These are phyloP conservation scores for Auriscalpium microsporum DNA, from an alignment of 768 basidiomycete species.

Conservation along the genomic window DNA sequence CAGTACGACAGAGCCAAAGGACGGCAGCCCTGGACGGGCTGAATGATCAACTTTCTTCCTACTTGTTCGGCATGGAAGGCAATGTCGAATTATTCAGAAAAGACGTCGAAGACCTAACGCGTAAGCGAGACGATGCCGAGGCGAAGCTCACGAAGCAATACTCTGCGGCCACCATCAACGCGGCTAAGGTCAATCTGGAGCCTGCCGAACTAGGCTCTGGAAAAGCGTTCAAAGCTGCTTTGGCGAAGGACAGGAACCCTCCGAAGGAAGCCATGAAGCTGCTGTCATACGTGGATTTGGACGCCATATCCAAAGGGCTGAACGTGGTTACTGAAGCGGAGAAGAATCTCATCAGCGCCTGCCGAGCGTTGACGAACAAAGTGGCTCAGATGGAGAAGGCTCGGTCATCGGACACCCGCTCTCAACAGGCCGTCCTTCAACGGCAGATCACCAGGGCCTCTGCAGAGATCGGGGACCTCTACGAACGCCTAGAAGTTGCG, in stretches of 20 bases:
- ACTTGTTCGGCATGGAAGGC: background rate
- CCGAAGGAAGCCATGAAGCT: background rate
- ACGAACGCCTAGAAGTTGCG: background rate
- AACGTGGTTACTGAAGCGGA: background rate
- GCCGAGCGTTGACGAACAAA: background rate
- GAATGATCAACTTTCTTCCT: background rate
- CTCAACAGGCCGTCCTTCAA: background rate
- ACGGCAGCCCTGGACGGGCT: background rate
- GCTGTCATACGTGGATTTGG: background rate
- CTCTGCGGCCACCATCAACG: background rate
- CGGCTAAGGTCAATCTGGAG: background rate
- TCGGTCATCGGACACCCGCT: background rate
- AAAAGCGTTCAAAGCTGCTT: background rate
- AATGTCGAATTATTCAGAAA: background rate
- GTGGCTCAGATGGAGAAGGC: background rate
- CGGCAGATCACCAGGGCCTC: background rate
- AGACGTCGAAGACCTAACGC: background rate
- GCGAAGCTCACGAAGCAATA: background rate
- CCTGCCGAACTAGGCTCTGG: background rate
- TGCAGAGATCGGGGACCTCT: background rate
- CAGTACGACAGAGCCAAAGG: background rate
- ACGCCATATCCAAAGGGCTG: background rate
- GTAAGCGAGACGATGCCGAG: background rate
- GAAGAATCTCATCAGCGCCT: background rate
- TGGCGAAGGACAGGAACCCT: background rate